A percentile compares a stretch with the other conserved stretches of the same genome.
phyloP scores from a whole-genome alignment of 2,329 filamentous ascomycete species.

The Phialophora tarda region DNA sequence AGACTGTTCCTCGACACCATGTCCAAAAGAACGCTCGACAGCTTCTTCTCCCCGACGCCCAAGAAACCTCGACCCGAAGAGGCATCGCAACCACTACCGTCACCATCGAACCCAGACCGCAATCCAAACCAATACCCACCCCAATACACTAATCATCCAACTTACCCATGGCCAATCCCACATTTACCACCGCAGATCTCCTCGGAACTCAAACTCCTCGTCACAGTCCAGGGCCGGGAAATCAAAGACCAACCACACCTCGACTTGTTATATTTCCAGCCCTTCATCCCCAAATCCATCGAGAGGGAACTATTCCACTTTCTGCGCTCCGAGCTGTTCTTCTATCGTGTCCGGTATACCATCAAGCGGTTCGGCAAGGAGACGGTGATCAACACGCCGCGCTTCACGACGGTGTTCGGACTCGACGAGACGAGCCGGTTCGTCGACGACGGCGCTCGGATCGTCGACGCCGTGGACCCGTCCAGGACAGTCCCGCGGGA shows the following conservation, averaged over 20 bases:
- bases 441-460: constrained; percentile 15
- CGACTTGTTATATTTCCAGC: constrained; percentile 76
- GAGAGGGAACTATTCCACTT: constrained; percentile 70
- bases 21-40: constrained; percentile 68
- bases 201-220: constrained; percentile 46
- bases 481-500: constrained; percentile 49
- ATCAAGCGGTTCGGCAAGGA: constrained; percentile 70
- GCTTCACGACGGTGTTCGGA: constrained; percentile 67
- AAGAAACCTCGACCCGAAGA: constrained; percentile 46
- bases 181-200: constrained; percentile 53
- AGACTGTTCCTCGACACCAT: constrained; percentile 33
- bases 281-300: constrained; percentile 67
- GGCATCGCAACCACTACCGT: neutral
- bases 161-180: constrained; percentile 60
- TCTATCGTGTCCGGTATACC: constrained; percentile 75
- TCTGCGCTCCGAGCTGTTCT: constrained; percentile 72
- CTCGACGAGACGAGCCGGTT: constrained; percentile 70
- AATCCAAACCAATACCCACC: neutral
- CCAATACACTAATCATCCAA: constrained; percentile 51
- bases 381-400: constrained; percentile 66
- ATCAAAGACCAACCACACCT: constrained; percentile 73
- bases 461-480: constrained; percentile 30
- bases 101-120: neutral
- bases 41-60: constrained; percentile 65
- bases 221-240: constrained; percentile 57